Evolutionary conservation across 768 basidiomycete genomes (phyloP), one percentile per base, ranked within the genome.

Genomic region (Kwoniella bestiolae): DNA sequence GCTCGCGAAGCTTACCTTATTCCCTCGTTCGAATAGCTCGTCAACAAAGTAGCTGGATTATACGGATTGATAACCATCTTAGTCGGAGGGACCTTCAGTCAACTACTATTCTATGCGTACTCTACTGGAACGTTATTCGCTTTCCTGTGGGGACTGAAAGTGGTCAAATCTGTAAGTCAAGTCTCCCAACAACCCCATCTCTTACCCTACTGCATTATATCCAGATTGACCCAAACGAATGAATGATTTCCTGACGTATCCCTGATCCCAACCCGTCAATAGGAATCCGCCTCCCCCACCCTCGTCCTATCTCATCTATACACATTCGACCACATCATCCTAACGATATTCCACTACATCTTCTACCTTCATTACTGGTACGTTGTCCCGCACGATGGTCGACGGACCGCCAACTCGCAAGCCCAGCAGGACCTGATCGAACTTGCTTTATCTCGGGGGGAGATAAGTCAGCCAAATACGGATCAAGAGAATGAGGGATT

Each of bases 1-100:
- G 3, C 12, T 5, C 7, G 3, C 26, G 28, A 28, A 41, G 72
- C 68, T 67, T 31, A 28, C 18, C 73, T 38, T 52, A 62, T 26
- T 44, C 26, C 5, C 34, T 9, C 25, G 18, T 28, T 51, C 50
- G 12, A 3, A 2, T 57, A 80, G 78, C 75, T 81, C 25, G 72
- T 99, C 70, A 99, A 99, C 86, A 99, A 99, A 83, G 95, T 94
- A 55, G 94, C 96, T 21, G 95, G 96, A 56, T 87, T 97, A 8
- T 99, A 98, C 79, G 96, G 96, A 60, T 86, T 99, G 63, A 89
- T 99, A 64, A 94, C 94, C 5, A 86, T 94, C 62, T 82, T 94
- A 65, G 90, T 90, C 0, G 82, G 82, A 32, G 92, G 91, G n/a
- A 90, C 90, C n/a, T 88, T 93, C 71, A 88, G 90, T 0, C 96